Evolutionary conservation across 78 protist species (phyloP).

Genomic region (Speleostelium caveatum): DNA sequence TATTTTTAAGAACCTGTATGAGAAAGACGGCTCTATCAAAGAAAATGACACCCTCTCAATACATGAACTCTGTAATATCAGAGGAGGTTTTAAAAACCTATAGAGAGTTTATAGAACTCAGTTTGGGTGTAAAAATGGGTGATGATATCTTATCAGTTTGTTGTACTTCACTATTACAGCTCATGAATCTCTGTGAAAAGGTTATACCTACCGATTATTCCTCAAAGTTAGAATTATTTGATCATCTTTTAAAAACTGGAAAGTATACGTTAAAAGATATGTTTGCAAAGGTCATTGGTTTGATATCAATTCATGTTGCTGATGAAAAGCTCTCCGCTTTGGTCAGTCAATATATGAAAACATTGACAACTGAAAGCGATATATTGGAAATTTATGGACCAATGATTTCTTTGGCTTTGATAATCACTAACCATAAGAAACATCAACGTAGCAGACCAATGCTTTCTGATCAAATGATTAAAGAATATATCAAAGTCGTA

Average conservation of each 20-base stretch:
- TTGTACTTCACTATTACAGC: slow-evolving; percentile 8
- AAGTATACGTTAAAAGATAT: slow-evolving; percentile 31
- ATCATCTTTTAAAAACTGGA: neutral
- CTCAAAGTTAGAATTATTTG: neutral
- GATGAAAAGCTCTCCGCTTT: neutral
- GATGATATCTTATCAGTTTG: slow-evolving; percentile 35
- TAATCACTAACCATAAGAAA: slow-evolving; percentile 4
- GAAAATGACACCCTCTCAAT: neutral
- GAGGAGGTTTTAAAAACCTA: neutral
- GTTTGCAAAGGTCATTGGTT: slow-evolving; percentile 35
- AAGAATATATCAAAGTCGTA: neutral
- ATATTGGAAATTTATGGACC: slow-evolving; percentile 47
- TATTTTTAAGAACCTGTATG: slow-evolving; percentile 10
- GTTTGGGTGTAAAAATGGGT: slow-evolving; percentile 16
- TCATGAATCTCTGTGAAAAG: neutral
- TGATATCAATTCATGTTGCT: neutral
- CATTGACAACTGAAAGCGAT: slow-evolving; percentile 6
- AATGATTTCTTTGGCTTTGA: neutral
- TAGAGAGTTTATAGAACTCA: neutral
- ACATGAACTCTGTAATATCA: neutral
- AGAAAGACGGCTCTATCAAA: slow-evolving; percentile 18
- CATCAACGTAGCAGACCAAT: neutral
- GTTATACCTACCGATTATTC: neutral
- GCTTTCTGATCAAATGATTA: neutral
- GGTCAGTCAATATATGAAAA: neutral